Conservation (phyloP, 495 filamentous ascomycete genomes). For the Pseudomonodictys pantanalensis region DNA sequence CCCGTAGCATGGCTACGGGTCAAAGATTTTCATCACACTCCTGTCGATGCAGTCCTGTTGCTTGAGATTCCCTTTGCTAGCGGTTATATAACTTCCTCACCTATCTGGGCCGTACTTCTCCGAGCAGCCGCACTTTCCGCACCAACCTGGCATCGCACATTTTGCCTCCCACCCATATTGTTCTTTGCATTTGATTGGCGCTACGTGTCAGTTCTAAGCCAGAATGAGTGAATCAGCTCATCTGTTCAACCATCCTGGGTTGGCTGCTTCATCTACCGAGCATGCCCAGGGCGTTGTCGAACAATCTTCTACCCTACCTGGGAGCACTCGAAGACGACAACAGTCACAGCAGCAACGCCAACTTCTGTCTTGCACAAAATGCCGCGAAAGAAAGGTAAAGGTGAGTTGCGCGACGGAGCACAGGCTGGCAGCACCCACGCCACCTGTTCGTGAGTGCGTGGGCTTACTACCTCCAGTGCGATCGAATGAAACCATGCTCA, state of each 20-base stretch:
- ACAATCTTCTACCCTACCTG: neutral
- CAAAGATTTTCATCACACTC: neutral
- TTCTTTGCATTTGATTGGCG: constrained; percentile 18
- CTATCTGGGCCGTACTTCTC: constrained; percentile 25
- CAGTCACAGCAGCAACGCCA: constrained; percentile 37
- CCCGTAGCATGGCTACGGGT: neutral
- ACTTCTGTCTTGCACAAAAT: constrained; percentile 44
- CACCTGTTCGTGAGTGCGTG: neutral
- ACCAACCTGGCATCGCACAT: constrained; percentile 6
- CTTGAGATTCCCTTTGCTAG: neutral
- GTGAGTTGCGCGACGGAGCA: constrained; percentile 24
- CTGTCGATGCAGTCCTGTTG: neutral
- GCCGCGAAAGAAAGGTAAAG: constrained; percentile 45
- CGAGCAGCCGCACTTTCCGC: constrained; percentile 3
- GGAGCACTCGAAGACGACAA: constrained; percentile 30
- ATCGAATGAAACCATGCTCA: constrained; percentile 49
- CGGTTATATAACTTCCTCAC: constrained; percentile 10
- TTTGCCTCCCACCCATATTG: constrained; percentile 6
- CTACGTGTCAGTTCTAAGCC: constrained; percentile 14
- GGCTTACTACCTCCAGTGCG: constrained; percentile 39
- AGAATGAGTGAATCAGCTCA: constrained; percentile 25
- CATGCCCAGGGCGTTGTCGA: constrained; percentile 13
- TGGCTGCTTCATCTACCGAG: constrained; percentile 16
- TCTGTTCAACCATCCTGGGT: constrained; percentile 7
- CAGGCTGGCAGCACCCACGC: neutral